These are phyloP conservation scores for Epichloe sp. DNA, from an alignment of 2,329 filamentous ascomycete genomes.

Conservation along the genomic window DNA sequence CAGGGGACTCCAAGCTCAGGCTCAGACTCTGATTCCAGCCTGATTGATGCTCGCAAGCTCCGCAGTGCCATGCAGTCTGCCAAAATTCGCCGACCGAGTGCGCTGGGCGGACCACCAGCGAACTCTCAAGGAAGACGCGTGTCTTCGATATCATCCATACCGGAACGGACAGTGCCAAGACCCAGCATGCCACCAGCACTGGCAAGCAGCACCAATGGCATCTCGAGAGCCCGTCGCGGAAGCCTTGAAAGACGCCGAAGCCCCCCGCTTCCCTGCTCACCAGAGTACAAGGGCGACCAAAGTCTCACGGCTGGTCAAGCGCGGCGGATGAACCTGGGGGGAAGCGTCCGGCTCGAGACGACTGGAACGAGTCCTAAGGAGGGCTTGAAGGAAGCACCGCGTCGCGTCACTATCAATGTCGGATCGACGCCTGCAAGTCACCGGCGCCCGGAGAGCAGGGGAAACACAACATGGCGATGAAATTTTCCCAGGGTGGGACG, in stretches of 20 bases:
- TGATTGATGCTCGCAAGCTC: conserved; percentile 40
- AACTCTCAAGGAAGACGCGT: conserved; percentile 26
- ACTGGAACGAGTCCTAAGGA: conserved; percentile 14
- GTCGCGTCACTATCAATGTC: conserved; percentile 26
- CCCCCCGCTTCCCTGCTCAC: conserved; percentile 42
- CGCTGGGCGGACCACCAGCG: conserved; percentile 21
- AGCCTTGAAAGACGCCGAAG: conserved; percentile 38
- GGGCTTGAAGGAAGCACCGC: conserved; percentile 14
- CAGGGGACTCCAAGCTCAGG: conserved; percentile 19
- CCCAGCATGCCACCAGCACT: conserved; percentile 27
- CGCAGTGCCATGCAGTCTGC: conserved; percentile 40
- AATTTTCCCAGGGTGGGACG: conserved; percentile 1
- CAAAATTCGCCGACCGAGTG: conserved; percentile 30
- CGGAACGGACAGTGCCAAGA: conserved; percentile 15
- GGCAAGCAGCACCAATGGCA: conserved; percentile 40
- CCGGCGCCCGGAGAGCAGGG: conserved; percentile 18
- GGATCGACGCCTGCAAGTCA: conserved; percentile 14
- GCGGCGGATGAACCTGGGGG: conserved; percentile 42
- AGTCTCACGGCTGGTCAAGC: conserved; percentile 42
- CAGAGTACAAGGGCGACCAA: conserved; percentile 25
- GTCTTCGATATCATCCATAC: conserved; percentile 28
- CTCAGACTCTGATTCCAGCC: conserved; percentile 37
- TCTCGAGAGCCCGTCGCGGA: conserved; percentile 38
- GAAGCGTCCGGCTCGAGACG: conserved; percentile 22
- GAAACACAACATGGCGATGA: conserved; percentile 19